Evolutionary conservation across 2,329 filamentous ascomycete genomes (phyloP).

Genomic region (Elsinoe fawcettii): DNA sequence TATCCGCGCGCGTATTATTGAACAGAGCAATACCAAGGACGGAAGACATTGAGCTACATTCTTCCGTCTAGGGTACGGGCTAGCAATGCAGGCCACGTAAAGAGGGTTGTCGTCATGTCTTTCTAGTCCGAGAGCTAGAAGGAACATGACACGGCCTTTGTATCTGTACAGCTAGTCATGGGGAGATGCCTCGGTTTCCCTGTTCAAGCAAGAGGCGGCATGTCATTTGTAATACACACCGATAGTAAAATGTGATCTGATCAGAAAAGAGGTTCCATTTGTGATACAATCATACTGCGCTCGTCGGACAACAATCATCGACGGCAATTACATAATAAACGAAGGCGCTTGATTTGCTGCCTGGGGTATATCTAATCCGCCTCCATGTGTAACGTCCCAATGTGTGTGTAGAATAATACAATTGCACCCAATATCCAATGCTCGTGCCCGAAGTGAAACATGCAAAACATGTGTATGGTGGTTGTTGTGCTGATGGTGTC

Average conservation of each 20-base stretch:
- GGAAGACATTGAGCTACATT: too few species aligned
- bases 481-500: background rate
- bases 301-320: background rate
- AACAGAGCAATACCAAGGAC: background rate
- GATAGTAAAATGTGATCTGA: too few species aligned
- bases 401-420: background rate
- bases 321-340: background rate
- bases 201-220: background rate
- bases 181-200: background rate
- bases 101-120: background rate
- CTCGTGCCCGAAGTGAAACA: slow-evolving; percentile 1
- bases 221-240: background rate
- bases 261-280: background rate
- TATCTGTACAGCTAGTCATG: background rate
- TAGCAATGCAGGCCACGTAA: background rate
- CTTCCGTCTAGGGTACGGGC: too few species aligned
- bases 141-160: background rate
- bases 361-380: slow-evolving; percentile 8
- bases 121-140: slow-evolving; percentile 1
- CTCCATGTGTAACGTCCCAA: slow-evolving; percentile 6
- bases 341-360: slow-evolving; percentile 10
- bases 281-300: background rate
- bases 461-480: background rate
- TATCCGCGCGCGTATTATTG: background rate
- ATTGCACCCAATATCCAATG: slow-evolving; percentile 1